A percentile compares a stretch with the other conserved stretches of the same genome.
phyloP scores from a whole-genome alignment of 2,329 filamentous ascomycete genomes.

The Pseudofabraea citricarpa region DNA sequence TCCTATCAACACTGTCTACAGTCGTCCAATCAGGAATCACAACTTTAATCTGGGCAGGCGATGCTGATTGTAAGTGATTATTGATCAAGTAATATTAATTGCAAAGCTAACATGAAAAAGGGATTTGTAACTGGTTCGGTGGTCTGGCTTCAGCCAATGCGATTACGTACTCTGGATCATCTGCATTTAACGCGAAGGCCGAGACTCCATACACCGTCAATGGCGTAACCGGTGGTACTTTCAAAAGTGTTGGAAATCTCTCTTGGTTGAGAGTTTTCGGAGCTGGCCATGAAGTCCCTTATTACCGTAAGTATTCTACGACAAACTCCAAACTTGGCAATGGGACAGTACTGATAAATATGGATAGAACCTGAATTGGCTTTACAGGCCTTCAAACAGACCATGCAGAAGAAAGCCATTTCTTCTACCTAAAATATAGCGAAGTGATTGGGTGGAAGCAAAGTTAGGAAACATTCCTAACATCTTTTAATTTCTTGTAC shows the following conservation, averaged over 20 bases:
- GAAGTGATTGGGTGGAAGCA: not conserved
- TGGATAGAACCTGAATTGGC: constrained; percentile 35
- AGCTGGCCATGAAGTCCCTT: constrained; percentile 38
- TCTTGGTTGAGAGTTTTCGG: constrained; percentile 43
- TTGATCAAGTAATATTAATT: no score
- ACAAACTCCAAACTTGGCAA: not conserved
- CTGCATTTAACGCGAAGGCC: constrained; percentile 33
- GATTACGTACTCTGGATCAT: constrained; percentile 36
- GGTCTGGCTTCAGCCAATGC: constrained; percentile 40
- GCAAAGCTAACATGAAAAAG: no score
- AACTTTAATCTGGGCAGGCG: constrained; percentile 50
- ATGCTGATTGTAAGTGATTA: no score
- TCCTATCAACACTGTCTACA: constrained; percentile 36
- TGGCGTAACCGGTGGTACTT: constrained; percentile 41
- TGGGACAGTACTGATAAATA: constrained; percentile 6
- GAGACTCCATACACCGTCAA: constrained; percentile 41
- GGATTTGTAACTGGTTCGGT: constrained; percentile 55
- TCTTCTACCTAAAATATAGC: constrained; percentile 26
- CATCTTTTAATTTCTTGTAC: no score
- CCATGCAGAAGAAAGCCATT: constrained; percentile 32
- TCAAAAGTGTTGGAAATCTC: constrained; percentile 45
- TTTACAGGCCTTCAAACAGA: constrained; percentile 42
- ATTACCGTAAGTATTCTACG: constrained; percentile 14
- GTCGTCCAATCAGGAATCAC: constrained; percentile 43
- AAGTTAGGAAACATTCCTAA: no score